phyloP scores from a whole-genome alignment of 306 rosid genomes.

The Cajanus cajan region DNA sequence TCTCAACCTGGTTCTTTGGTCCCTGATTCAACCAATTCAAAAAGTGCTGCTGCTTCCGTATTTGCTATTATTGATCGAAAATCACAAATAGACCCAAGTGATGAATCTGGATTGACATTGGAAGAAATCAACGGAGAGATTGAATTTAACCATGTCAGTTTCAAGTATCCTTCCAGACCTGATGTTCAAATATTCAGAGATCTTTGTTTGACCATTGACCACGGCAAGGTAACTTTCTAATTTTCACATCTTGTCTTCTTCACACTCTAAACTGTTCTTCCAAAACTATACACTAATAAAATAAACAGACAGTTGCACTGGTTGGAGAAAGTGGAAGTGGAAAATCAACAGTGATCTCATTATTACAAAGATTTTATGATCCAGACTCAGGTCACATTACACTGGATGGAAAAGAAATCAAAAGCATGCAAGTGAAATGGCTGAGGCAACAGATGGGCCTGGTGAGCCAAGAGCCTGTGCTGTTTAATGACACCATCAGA shows the following conservation, averaged over 20 bases:
- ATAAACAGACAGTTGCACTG: slow-evolving; percentile 55
- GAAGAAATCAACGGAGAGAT: slow-evolving; percentile 63
- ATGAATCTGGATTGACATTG: slow-evolving; percentile 45
- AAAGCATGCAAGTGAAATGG: slow-evolving; percentile 55
- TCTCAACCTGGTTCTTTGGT: slow-evolving; percentile 54
- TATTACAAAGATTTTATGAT: slow-evolving; percentile 64
- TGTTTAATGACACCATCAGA: slow-evolving; percentile 59
- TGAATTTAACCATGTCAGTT: slow-evolving; percentile 61
- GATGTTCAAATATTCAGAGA: slow-evolving; percentile 59
- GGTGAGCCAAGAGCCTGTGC: slow-evolving; percentile 67
- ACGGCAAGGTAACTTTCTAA: slow-evolving; percentile 55
- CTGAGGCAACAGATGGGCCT: slow-evolving; percentile 69
- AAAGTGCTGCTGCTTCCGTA: slow-evolving; percentile 60
- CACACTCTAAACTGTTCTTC: background rate
- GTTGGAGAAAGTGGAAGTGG: slow-evolving; percentile 86
- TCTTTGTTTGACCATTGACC: slow-evolving; percentile 57
- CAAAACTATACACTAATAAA: background rate
- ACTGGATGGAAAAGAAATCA: slow-evolving; percentile 55
- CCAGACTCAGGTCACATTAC: slow-evolving; percentile 67
- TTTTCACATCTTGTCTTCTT: background rate
- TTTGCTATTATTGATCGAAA: slow-evolving; percentile 68
- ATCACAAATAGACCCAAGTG: slow-evolving; percentile 60
- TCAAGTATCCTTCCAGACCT: slow-evolving; percentile 75
- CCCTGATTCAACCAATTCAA: slow-evolving; percentile 56
- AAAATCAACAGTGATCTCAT: slow-evolving; percentile 57